Evolutionary conservation across 331 rosid genomes (phyloP).

Genomic region (Spiraea crenata): DNA sequence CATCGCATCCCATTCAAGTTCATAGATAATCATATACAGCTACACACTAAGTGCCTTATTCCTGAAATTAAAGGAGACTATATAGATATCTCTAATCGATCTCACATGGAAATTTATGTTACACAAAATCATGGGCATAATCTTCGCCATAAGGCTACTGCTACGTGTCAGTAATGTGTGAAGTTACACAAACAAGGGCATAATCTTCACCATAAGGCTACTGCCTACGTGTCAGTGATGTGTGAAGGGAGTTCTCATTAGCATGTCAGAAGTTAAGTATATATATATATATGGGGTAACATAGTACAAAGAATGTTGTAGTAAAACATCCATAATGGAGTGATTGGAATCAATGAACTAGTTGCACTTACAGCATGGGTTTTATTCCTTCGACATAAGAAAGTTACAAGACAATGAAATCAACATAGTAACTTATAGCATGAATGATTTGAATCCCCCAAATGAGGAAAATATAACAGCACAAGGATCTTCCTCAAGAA

Average conservation of each 20-base stretch:
- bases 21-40: too few relatives aligned
- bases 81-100: too few relatives aligned
- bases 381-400: neutral
- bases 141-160: neutral
- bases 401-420: neutral
- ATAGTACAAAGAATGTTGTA: too few relatives aligned
- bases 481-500: slow-evolving; percentile 2
- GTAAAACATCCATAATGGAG: neutral
- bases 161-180: neutral
- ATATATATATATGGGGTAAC: too few relatives aligned
- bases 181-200: neutral
- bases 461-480: neutral
- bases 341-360: neutral
- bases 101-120: neutral
- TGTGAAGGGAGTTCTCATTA: neutral
- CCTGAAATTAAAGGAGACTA: neutral
- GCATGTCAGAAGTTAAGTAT: neutral
- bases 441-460: neutral
- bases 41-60: neutral
- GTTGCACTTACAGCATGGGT: neutral
- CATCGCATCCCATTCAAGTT: neutral
- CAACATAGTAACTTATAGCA: neutral
- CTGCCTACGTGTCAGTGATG: too few relatives aligned
- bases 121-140: neutral
- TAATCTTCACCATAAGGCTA: neutral